phyloP scores from a whole-genome alignment of 768 basidiomycete genomes.

The Phlebiopsis flavidoalba region DNA sequence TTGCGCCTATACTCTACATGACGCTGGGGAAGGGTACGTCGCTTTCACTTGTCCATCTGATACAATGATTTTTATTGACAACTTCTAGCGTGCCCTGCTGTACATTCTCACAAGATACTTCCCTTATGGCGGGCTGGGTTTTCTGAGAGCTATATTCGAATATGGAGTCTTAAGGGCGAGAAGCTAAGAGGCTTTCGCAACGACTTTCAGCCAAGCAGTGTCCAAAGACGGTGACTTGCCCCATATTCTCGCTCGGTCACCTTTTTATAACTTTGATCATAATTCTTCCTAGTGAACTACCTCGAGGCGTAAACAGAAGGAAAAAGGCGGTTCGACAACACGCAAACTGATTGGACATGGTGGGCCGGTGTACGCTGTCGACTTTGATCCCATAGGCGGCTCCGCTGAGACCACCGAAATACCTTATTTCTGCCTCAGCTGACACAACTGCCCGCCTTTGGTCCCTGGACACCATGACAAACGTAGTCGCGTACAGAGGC shows the following conservation, averaged over 20 bases:
- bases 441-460: slow-evolving; percentile 89
- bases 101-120: slow-evolving; percentile 86
- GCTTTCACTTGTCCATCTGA: neutral
- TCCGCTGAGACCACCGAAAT: slow-evolving; percentile 81
- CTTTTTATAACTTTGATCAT: neutral
- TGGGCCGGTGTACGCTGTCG: slow-evolving; percentile 91
- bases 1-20: slow-evolving; percentile 92
- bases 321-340: slow-evolving; percentile 78
- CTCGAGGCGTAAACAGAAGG: slow-evolving; percentile 62
- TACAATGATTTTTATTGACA: neutral
- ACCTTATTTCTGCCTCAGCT: slow-evolving; percentile 88
- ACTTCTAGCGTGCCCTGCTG: slow-evolving; percentile 69
- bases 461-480: slow-evolving; percentile 93
- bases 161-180: slow-evolving; percentile 95
- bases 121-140: slow-evolving; percentile 94
- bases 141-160: slow-evolving; percentile 87
- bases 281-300: slow-evolving; percentile 42
- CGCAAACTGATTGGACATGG: slow-evolving; percentile 97
- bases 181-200: slow-evolving; percentile 72
- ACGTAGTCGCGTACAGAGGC: slow-evolving; percentile 89
- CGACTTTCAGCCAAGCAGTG: slow-evolving; percentile 61
- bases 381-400: slow-evolving; percentile 89
- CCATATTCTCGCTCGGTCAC: neutral
- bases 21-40: slow-evolving; percentile 85
- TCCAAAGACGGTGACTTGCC: slow-evolving; percentile 64